Evolutionary conservation across 495 filamentous ascomycete species (phyloP), one percentile per base, ranked within the genome.

Genomic region (Tetracladium marchalianum): DNA sequence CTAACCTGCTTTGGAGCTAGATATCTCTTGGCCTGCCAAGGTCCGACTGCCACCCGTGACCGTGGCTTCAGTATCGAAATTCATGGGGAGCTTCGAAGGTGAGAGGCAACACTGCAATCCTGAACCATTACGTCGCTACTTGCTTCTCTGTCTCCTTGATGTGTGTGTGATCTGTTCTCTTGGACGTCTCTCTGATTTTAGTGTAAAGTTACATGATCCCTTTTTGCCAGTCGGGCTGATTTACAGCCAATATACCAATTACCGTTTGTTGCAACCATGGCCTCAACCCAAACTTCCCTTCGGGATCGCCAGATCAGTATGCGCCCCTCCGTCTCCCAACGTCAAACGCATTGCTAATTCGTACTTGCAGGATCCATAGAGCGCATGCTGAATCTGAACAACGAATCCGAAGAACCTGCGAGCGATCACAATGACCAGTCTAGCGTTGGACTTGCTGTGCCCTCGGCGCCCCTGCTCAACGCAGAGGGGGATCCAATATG

Each of bases 251-350:
- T 7, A 27, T 27, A 27, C 22, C 7, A 27, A 3, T 27, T 27
- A 27, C 22, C n/a, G 6, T 17, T 41, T n/a, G 4, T 15, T 41
- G 39, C 11, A 55, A 69, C 61, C 63, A 93, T 93, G 84, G 82
- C 84, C 49, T 67, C 80, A 50, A 73, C 75, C 49, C 73, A 81
- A 46, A 75, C 79, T 68, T 87, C 87, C 50, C 75, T 98, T 59
- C 81, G 92, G 64, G 92, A 95, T 73, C 87, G 89, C 64, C 92
- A 98, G 79, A 85, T 97, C 67, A 82, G 92, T 97, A 75, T 59
- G 75, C 71, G 64, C 62, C 57, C 50, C 55, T 49, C 49, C 35
- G 43, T 35, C 12, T 43, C 39, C 50, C 48, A 48, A 40, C 40
- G 18, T 1, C 1, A 27, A 27, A 27, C 12, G 4, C 53, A 19